Conservation (phyloP, 2,329 filamentous ascomycete species). For the Myriosclerotinia curreyana region DNA sequence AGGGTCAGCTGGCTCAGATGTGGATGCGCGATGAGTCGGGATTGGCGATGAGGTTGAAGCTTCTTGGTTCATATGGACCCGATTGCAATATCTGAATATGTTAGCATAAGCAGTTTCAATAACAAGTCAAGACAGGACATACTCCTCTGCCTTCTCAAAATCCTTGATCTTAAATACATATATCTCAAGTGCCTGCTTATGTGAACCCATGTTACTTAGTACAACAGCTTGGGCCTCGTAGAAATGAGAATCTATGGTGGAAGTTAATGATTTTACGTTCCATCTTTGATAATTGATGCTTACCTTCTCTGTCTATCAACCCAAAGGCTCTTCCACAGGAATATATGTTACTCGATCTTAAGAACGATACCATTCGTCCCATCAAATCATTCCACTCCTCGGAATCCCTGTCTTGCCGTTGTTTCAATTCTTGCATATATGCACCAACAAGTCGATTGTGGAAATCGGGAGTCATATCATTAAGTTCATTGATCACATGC, state of each 20-base stretch:
- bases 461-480: conserved; percentile 79
- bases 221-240: conserved; percentile 89
- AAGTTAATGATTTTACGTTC: conserved; percentile 22
- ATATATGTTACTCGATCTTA: conserved; percentile 76
- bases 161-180: conserved; percentile 94
- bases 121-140: conserved; percentile 39
- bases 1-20: conserved; percentile 50
- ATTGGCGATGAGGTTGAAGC: conserved; percentile 40
- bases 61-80: conserved; percentile 65
- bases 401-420: conserved; percentile 41
- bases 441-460: conserved; percentile 81
- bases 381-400: conserved; percentile 57
- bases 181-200: conserved; percentile 93
- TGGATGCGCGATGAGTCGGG: conserved; percentile 41
- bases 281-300: conserved; percentile 35
- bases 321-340: conserved; percentile 74
- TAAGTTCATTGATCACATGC: conserved; percentile 83
- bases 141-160: conserved; percentile 90
- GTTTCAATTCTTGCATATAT: conserved; percentile 53
- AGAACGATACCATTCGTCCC: conserved; percentile 67
- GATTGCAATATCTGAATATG: conserved; percentile 74
- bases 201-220: conserved; percentile 89
- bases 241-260: conserved; percentile 67
- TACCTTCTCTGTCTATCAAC: conserved; percentile 76
- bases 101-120: conserved; percentile 27